These are phyloP conservation scores for Corymbia calophylla DNA, from an alignment of 441 rosid species.

Conservation along the genomic window DNA sequence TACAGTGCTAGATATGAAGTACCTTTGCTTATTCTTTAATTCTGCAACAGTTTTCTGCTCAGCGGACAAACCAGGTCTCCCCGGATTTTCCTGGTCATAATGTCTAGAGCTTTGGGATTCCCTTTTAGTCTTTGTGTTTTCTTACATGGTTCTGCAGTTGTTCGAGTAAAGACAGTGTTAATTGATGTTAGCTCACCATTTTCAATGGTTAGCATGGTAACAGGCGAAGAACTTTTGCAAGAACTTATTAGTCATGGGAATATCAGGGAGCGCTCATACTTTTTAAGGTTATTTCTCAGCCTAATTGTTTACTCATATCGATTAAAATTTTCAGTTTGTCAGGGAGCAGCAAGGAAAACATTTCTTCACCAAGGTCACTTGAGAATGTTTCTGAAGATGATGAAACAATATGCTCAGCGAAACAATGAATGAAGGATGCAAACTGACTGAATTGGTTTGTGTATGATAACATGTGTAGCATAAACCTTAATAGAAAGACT, in stretches of 20 bases:
- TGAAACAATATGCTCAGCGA: neutral
- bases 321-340: neutral
- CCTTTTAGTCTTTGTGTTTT: neutral
- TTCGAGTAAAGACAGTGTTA: neutral
- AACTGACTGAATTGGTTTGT: neutral
- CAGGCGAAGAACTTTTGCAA: neutral
- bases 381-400: neutral
- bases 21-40: neutral
- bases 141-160: neutral
- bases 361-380: neutral
- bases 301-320: neutral
- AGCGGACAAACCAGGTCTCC: neutral
- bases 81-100: neutral
- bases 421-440: neutral
- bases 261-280: neutral
- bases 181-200: neutral
- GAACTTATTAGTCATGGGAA: neutral
- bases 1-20: neutral
- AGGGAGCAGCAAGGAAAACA: neutral
- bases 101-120: neutral
- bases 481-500: neutral
- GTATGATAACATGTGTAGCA: neutral
- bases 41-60: neutral
- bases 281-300: neutral
- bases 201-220: neutral